These are phyloP conservation scores for Neurospora sp. DNA, from an alignment of 2,329 filamentous ascomycete species.

Conservation along the genomic window DNA sequence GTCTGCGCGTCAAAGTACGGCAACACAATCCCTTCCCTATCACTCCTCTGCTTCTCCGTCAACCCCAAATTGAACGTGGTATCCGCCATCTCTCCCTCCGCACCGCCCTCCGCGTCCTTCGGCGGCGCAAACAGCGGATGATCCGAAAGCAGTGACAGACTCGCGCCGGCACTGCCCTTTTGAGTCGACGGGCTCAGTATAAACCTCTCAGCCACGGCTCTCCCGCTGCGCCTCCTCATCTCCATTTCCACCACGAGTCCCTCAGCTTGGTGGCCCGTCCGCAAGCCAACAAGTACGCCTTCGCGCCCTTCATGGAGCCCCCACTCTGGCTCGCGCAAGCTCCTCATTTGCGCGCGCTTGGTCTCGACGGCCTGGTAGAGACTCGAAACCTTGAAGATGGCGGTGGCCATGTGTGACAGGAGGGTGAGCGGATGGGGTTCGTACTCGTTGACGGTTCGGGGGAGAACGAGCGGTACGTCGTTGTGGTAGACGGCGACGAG, in stretches of 20 bases:
- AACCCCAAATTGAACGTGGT: slow-evolving; percentile 80
- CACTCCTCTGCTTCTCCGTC: slow-evolving; percentile 81
- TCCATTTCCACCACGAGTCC: slow-evolving; percentile 77
- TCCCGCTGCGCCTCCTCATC: slow-evolving; percentile 71
- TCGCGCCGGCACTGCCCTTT: slow-evolving; percentile 15
- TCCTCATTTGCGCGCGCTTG: slow-evolving; percentile 68
- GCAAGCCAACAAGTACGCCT: slow-evolving; percentile 64
- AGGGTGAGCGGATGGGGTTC: slow-evolving; percentile 61
- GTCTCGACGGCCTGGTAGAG: slow-evolving; percentile 65
- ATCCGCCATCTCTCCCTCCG: slow-evolving; percentile 46
- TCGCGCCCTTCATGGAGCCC: slow-evolving; percentile 70
- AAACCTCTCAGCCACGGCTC: slow-evolving; percentile 62
- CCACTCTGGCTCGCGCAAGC: slow-evolving; percentile 65
- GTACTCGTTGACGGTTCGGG: slow-evolving; percentile 39
- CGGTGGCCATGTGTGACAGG: slow-evolving; percentile 79
- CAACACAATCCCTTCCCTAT: slow-evolving; percentile 80
- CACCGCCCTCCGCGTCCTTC: slow-evolving; percentile 27
- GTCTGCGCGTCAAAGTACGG: slow-evolving; percentile 97
- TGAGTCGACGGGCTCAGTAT: slow-evolving; percentile 31
- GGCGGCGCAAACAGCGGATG: slow-evolving; percentile 58
- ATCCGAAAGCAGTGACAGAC: slow-evolving; percentile 58
- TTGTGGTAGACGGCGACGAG: slow-evolving; percentile 74
- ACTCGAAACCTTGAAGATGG: slow-evolving; percentile 64
- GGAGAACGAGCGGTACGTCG: slow-evolving; percentile 54
- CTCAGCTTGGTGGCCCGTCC: slow-evolving; percentile 21